A percentile compares a stretch with the other conserved stretches of the same genome.
Evolutionary conservation across 176 grass and related monocot species (phyloP).

Genomic region (Musa schizocarpa): DNA sequence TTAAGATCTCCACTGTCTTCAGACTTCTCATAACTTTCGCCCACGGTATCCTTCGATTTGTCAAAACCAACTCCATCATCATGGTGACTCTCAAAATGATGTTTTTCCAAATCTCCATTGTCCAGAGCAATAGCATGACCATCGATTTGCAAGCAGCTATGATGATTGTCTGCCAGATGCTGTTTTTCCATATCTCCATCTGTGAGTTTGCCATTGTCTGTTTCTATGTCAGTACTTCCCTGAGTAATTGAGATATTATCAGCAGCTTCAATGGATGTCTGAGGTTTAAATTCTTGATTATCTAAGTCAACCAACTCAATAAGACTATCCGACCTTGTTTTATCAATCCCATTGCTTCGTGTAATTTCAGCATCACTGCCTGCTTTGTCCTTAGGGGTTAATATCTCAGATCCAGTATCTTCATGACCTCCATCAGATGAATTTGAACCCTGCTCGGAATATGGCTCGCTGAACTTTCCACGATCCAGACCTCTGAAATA

Average conservation of each 20-base stretch:
- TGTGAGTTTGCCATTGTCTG: not conserved
- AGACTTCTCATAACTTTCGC: conserved; percentile 3
- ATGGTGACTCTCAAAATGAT: conserved; percentile 24
- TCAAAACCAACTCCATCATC: conserved; percentile 11
- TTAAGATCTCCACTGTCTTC: conserved; percentile 21
- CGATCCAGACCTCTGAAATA: conserved; percentile 42
- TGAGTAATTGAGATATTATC: conserved; percentile 6
- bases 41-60: conserved; percentile 1
- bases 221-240: conserved; percentile 15
- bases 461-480: conserved; percentile 28
- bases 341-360: not conserved
- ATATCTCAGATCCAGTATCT: conserved; percentile 16
- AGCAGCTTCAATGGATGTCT: conserved; percentile 10
- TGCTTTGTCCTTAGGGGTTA: conserved; percentile 1
- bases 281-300: conserved; percentile 19
- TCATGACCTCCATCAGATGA: conserved; percentile 36
- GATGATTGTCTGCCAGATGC: conserved; percentile 12
- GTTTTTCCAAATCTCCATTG: not conserved
- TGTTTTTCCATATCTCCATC: not conserved
- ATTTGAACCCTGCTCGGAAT: conserved; percentile 23
- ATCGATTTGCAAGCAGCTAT: not conserved
- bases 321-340: not conserved
- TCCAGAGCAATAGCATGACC: not conserved
- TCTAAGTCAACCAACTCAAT: conserved; percentile 6
- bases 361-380: conserved; percentile 2